Evolutionary conservation across 2,329 filamentous ascomycete species (phyloP), one percentile per base, ranked within the genome.

Genomic region (Tolypocladium ophioglossoides): DNA sequence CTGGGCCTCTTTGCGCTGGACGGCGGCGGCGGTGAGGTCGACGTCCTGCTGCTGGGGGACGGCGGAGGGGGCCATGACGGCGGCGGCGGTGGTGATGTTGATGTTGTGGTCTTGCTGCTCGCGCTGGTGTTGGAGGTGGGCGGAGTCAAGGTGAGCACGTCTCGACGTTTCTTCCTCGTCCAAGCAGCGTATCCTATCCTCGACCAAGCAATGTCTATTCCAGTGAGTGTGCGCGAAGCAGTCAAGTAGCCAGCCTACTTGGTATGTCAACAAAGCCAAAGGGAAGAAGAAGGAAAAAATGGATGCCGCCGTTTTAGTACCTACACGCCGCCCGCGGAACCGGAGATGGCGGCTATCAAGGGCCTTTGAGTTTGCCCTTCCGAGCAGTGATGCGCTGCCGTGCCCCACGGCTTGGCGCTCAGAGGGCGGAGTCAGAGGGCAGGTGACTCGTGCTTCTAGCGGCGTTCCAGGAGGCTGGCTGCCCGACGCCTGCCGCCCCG

Each of bases 21-120:
- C 68, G 59, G 77, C 77, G 20, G 75, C 70, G 52, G 77, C 72
- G 39, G 76, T 79, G 58, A 82, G 71, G 68, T 79, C 74, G 59
- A 76, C 61, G 51, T 78, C 76, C 59, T 77, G 74, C 54, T 24
- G n/a, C 24, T 68, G 67, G 50, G 72, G 72, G 57, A 72, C 66
- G 40, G 72, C 76, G 44, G 76, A 73, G 58, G 77, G 77, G 60
- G 76, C 70, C 78, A 79, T 80, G 62, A 59, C 61, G 62, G 35
- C 34, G 52, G 52, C 38, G 16, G n/a, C 9, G 40, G 11, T 47
- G 44, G 37, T 39, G 49, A 37, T 39, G 51, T 6, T 27, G 27
- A 27, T 27, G 27, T 27, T 3, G 3, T 27, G 27, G 27, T 27
- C 27, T 27, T 27, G 27, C 4, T 35, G 18, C n/a, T 14, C 38